Base-by-base conservation (phyloP, 2,329 filamentous ascomycete genomes). In the Fusarium oligoseptatum region DNA sequence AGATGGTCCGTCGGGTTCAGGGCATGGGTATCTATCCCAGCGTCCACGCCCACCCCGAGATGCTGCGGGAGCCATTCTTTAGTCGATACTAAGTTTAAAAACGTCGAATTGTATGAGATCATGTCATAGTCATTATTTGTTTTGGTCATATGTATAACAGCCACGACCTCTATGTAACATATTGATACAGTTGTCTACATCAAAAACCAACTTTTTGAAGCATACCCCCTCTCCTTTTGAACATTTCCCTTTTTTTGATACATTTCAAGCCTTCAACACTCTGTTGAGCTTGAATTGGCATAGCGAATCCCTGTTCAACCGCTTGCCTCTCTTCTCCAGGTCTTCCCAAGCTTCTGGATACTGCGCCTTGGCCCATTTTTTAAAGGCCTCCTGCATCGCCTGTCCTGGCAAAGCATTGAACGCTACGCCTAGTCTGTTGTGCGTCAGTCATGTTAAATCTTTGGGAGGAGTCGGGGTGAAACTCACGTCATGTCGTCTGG, bases 21-120 rank as follows among this genome's bases (percentile, higher is more conserved):
- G 97, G 95, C 1, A 89, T 98, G 80, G 97, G 97, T 17, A 87
- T 98, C 70, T 95, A 98, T 89, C 97, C 97, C 27, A 97, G 92
- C 82, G 93, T 97, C 65, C 94, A 99, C 85, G 87, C 88, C 75
- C 97, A 99, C 85, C 97, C 97, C 4, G 94, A 97, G 83, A 87
- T 97, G 67, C 82, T 98, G 75, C 85, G 87, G 67, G 77, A 83
- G 14, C 72, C 82, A 22, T 83, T 84, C 77, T 84, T 79, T 69
- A 68, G 60, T 39, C 64, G 67, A 57, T 61, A 74, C 63, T 78
- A 70, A 41, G 43, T 64, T 24, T 41, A 20, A 64, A 48, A 2
- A 2, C 32, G 68, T 48, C 22, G 22, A 14, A 48, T 69, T 70
- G 57, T 67, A 66, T 72, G 70, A 69, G 64, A 65, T 73, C 68